Evolutionary conservation across 1,284 basidiomycete species (phyloP), one percentile per base, ranked within the genome.

Genomic region (Vanrija humicola): DNA sequence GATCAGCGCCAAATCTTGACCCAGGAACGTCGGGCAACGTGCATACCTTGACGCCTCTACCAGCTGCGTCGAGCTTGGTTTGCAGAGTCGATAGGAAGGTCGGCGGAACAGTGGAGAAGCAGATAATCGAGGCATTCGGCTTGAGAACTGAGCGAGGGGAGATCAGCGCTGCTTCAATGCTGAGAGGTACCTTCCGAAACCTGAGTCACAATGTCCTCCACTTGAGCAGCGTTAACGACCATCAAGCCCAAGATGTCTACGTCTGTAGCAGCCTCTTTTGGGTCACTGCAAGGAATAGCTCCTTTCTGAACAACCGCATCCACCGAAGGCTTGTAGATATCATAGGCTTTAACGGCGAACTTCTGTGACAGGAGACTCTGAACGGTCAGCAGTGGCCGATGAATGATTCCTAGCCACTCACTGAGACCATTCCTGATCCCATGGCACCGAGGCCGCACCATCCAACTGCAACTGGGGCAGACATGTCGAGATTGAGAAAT

Each of bases 21-120:
- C 50, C 34, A 38, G n/a, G 28, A 8, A 7, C n/a, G n/a, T n/a
- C n/a, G n/a, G n/a, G n/a, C n/a, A n/a, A n/a, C n/a, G n/a, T n/a
- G 54, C 72, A 58, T 48, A 74, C 68, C 5, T 63, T 65, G 25
- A 68, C 62, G 18, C 65, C 62, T 48, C 69, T 73, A 40, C 59
- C 59, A 5, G 66, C 61, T 1, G 9, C 5, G 34, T 34, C 34
- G 7, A 76, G 64, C 6, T 66, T 60, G n/a, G 64, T 50, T 12
- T 59, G 59, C 10, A 77, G 52, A 5, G 57, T 55, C 1, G 55
- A 51, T 1, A 72, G 59, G 44, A 67, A 70, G 14, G 64, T 66
- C 1, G 76, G 75, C 0, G 75, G 69, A 21, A 75, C 73, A 3
- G 76, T 78, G 0, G 76, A 76, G 59, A 74, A 75, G 28, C 72